Base-by-base conservation (phyloP, 805 yeast genomes). In the Candida coleopterorum region DNA sequence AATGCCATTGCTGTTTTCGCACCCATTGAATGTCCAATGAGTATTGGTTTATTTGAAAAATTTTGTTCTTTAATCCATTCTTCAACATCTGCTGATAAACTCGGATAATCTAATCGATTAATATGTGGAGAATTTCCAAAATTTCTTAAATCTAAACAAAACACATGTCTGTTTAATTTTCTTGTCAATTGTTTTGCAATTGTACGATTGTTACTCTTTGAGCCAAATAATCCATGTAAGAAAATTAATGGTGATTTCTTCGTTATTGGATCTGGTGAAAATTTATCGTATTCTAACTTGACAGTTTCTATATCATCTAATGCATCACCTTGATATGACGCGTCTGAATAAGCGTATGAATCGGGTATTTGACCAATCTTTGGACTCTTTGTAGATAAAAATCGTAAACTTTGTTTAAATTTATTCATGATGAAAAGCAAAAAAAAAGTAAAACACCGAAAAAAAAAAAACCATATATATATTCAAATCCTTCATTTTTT, bases 1-100 rank as follows among this genome's bases (percentile, higher is more conserved):
- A 84, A 66, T 0, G 93, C 88, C 97, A 90, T 89, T 5, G 82
- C 96, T 0, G 90, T 74, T 52, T 90, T 89, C 4, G 95, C 98
- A 6, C 98, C 98, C 93, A 85, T 82, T 0, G 90, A 82, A 54
- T 84, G 93, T 0, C 94, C 94, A 12, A 84, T 62, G 14, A 84
- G 41, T n/a, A 84, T 74, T 0, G 85, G 82, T 34, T 72, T 69
- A 2, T 56, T 46, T 9, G 39, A 36, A 11, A 37, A 39, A 4
- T 34, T 15, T 10, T 32, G 41, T 7, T 70, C 65, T 1, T 52
- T 49, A 9, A 89, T 72, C 52, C 88, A 90, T 14, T 60, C 49
- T 46, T 80, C 87, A n/a, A 90, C 87, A 55, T 90, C 98, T 0
- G 85, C 80, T 0, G 96, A 82, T 64, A 90, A 65, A 2, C 89